These are phyloP conservation scores for Ganoderma lingzhi DNA, from an alignment of 1,284 basidiomycete genomes.

Conservation along the genomic window DNA sequence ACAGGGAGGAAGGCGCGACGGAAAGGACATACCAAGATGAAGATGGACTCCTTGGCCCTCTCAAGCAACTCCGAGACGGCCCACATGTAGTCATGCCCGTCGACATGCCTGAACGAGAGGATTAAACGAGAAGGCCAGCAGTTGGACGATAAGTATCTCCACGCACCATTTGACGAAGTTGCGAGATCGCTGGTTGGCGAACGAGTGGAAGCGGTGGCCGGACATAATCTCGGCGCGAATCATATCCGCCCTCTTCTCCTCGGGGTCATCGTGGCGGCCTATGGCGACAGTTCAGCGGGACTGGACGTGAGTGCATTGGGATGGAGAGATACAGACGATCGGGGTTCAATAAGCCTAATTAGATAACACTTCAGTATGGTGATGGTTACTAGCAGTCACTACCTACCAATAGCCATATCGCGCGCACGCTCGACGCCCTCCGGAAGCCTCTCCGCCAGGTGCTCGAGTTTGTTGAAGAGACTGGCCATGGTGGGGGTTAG, in stretches of 20 bases:
- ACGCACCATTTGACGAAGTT: slow-evolving; percentile 88
- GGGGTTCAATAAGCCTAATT: slow-evolving; percentile 60
- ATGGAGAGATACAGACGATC: slow-evolving; percentile 57
- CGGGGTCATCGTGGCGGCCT: slow-evolving; percentile 81
- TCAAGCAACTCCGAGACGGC: slow-evolving; percentile 91
- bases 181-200: slow-evolving; percentile 72
- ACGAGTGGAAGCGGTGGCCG: slow-evolving; percentile 85
- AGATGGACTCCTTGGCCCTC: slow-evolving; percentile 77
- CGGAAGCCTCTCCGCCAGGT: slow-evolving; percentile 37
- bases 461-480: slow-evolving; percentile 35
- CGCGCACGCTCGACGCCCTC: slow-evolving; percentile 42
- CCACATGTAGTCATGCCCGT: slow-evolving; percentile 95
- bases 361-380: slow-evolving; percentile 9
- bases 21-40: slow-evolving; percentile 63
- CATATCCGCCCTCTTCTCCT: slow-evolving; percentile 73
- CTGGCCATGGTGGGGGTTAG: slow-evolving; percentile 32
- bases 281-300: slow-evolving; percentile 5
- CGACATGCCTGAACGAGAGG: slow-evolving; percentile 66
- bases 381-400: neutral
- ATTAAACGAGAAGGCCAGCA: neutral
- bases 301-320: slow-evolving; percentile 12
- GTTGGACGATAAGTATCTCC: neutral
- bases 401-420: slow-evolving; percentile 37
- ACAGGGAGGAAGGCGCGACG: neutral
- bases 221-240: slow-evolving; percentile 77